Percentiles rank a stretch among this genome's conserved stretches.
phyloP scores from a whole-genome alignment of 2,329 filamentous ascomycete genomes.

The Hirsutella minnesotensis region DNA sequence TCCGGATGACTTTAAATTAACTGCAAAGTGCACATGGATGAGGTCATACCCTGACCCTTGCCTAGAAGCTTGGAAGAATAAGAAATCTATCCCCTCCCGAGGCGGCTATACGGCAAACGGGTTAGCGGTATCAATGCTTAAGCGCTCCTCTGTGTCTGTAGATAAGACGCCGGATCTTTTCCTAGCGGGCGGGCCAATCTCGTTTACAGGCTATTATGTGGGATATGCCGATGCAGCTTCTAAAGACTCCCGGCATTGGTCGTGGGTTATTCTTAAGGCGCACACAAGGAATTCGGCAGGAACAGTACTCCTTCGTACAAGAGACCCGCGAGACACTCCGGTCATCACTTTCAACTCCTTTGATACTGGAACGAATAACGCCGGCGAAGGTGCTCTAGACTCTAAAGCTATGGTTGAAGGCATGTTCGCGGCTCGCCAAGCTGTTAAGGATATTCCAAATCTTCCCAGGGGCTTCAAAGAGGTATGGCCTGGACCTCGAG shows the following conservation, averaged over 20 bases:
- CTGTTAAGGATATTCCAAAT: slow-evolving; percentile 12
- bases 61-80: slow-evolving; percentile 16
- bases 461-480: slow-evolving; percentile 4
- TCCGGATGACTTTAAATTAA: not conserved
- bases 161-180: slow-evolving; percentile 16
- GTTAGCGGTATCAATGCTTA: slow-evolving; percentile 11
- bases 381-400: slow-evolving; percentile 34
- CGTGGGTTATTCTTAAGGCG: slow-evolving; percentile 37
- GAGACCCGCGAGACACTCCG: slow-evolving; percentile 52
- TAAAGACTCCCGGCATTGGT: slow-evolving; percentile 21
- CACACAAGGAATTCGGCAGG: slow-evolving; percentile 52
- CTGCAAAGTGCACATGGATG: not conserved
- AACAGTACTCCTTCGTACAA: slow-evolving; percentile 45
- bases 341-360: slow-evolving; percentile 53
- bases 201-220: slow-evolving; percentile 18
- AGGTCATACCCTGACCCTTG: slow-evolving; percentile 15
- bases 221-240: slow-evolving; percentile 10
- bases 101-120: slow-evolving; percentile 13
- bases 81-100: slow-evolving; percentile 1
- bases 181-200: slow-evolving; percentile 14
- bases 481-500: slow-evolving; percentile 22
- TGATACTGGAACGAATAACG: slow-evolving; percentile 32
- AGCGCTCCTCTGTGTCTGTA: slow-evolving; percentile 14
- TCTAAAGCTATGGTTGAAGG: slow-evolving; percentile 38
- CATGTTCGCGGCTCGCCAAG: slow-evolving; percentile 36